Conservation (phyloP, 495 filamentous ascomycete genomes). For the Annulohypoxylon nitens region DNA sequence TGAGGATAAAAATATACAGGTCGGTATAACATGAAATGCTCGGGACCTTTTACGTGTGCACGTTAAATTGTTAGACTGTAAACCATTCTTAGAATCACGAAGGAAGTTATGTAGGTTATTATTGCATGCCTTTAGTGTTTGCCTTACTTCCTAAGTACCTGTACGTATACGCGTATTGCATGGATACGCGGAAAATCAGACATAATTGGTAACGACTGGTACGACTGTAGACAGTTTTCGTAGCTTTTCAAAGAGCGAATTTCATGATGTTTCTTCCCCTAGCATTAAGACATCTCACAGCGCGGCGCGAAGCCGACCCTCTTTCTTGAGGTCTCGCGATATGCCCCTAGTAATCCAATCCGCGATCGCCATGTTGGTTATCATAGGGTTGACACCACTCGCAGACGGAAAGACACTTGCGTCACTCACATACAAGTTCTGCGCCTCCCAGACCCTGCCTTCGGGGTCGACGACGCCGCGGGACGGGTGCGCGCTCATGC, state of each 20-base stretch:
- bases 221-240: background rate
- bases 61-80: background rate
- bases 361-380: constrained; percentile 88
- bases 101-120: background rate
- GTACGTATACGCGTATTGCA: background rate
- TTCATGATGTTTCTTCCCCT: background rate
- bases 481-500: constrained; percentile 74
- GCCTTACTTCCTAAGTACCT: background rate
- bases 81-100: background rate
- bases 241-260: background rate
- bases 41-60: background rate
- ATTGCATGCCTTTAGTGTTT: background rate
- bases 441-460: constrained; percentile 81
- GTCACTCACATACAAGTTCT: constrained; percentile 83
- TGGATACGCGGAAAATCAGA: background rate
- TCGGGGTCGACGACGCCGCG: constrained; percentile 79
- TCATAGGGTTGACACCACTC: constrained; percentile 94
- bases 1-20: background rate
- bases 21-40: background rate
- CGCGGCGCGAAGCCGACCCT: constrained; percentile 12
- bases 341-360: constrained; percentile 71
- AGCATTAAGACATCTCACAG: constrained; percentile 8
- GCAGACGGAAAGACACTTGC: constrained; percentile 91
- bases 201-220: background rate
- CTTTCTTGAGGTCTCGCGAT: constrained; percentile 55